Conservation (phyloP, 257 asterid species). For the Solanum dulcamara region DNA sequence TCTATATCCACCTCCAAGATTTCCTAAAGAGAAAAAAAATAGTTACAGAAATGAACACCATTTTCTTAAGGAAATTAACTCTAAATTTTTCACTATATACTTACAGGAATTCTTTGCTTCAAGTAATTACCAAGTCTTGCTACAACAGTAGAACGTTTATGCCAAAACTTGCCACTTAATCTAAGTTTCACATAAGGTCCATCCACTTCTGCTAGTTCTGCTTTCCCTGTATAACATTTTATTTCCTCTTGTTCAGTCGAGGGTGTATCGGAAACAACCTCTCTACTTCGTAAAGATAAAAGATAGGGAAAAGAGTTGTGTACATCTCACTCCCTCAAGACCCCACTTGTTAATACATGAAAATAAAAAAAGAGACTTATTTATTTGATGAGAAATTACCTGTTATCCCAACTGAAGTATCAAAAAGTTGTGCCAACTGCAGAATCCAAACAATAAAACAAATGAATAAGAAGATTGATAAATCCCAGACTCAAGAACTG, state of each 20-base stretch:
- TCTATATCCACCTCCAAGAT: conserved; percentile 92
- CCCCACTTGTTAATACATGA: not conserved
- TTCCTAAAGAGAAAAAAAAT: conserved; percentile 28
- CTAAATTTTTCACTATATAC: not conserved
- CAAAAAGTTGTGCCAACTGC: conserved; percentile 88
- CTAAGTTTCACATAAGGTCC: conserved; percentile 90
- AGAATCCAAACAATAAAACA: not conserved
- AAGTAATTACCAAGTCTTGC: conserved; percentile 89
- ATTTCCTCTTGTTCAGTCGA: not conserved
- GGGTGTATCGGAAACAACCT: not conserved
- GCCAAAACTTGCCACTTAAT: conserved; percentile 80
- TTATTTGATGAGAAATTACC: conserved; percentile 26
- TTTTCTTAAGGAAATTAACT: not conserved
- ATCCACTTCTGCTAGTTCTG: conserved; percentile 77
- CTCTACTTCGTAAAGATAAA: too few species aligned
- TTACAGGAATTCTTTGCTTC: conserved; percentile 89
- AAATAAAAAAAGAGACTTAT: not conserved
- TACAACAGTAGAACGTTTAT: conserved; percentile 50
- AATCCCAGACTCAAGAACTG: not conserved
- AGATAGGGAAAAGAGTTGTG: not conserved
- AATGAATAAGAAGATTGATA: not conserved
- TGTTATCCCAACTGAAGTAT: conserved; percentile 73
- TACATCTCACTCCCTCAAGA: not conserved
- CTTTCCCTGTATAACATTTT: conserved; percentile 45
- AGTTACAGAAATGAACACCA: not conserved